Evolutionary conservation across 805 yeast species (phyloP).

Genomic region (Pichia cephalocereana): DNA sequence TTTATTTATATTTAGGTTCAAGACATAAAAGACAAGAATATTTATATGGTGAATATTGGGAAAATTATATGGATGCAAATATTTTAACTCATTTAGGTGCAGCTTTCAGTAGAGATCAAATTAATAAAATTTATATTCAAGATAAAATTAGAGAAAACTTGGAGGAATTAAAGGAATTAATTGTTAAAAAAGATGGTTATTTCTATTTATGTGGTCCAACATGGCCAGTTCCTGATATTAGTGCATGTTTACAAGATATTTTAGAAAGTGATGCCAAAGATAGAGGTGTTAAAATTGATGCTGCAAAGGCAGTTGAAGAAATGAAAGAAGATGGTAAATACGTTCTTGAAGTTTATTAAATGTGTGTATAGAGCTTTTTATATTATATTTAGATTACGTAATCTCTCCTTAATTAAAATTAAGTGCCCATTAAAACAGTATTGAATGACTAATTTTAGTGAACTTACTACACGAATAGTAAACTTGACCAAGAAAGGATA

Average conservation of each 20-base stretch:
- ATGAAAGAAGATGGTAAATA: slow-evolving; percentile 90
- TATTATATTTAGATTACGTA: too few species aligned
- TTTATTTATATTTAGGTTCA: slow-evolving; percentile 83
- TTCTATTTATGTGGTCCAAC: slow-evolving; percentile 98
- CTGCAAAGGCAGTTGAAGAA: slow-evolving; percentile 77
- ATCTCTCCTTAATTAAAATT: too few species aligned
- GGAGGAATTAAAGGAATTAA: slow-evolving; percentile 65
- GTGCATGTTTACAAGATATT: slow-evolving; percentile 81
- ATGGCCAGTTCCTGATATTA: slow-evolving; percentile 97
- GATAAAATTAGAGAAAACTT: slow-evolving; percentile 79
- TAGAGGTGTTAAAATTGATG: slow-evolving; percentile 60
- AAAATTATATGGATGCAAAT: slow-evolving; percentile 89
- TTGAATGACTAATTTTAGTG: too few species aligned
- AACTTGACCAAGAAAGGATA: too few species aligned
- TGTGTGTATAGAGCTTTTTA: too few species aligned
- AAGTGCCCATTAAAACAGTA: too few species aligned
- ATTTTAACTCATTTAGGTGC: slow-evolving; percentile 92
- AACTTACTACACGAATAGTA: too few species aligned
- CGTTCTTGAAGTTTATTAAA: slow-evolving; percentile 82
- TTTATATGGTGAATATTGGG: slow-evolving; percentile 95
- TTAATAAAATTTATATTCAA: slow-evolving; percentile 89
- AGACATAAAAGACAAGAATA: slow-evolving; percentile 95
- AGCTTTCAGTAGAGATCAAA: slow-evolving; percentile 96
- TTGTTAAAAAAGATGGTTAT: slow-evolving; percentile 70
- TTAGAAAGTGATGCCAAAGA: slow-evolving; percentile 59